Base-by-base conservation (phyloP, 495 filamentous ascomycete species). In the Cercophora samala region DNA sequence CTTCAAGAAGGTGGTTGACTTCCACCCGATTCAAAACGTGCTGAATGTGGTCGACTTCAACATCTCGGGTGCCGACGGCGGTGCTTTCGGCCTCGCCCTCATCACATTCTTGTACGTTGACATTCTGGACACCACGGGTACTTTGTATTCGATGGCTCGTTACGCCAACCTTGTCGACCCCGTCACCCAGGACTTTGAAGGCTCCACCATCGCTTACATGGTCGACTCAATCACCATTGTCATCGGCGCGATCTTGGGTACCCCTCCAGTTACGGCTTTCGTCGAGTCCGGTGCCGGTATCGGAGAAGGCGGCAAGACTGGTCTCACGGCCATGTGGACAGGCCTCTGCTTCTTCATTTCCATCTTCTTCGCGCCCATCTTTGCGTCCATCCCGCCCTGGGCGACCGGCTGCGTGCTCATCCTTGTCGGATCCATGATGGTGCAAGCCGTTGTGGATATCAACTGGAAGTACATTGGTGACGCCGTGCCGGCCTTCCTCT, bases 71-170 rank as follows among this genome's bases (percentile, higher is more conserved):
- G 37, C 37, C 5, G 76, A 83, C 61, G 89, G 89, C 4, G 79
- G 81, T 0, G 84, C 93, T 73, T 94, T 94, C 72, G 89, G 86
- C 23, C 75, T 93, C 32, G 91, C 91, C 0, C 85, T 93, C 58
- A 88, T 93, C 72, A 93, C 91, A 18, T 94, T 94, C 78, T 82
- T 93, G 62, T 93, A 94, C 71, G 91, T 93, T 66, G 91, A 94
- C 75, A 93, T 93, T 65, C 80, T 93, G 15, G 90, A 93, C 72
- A 85, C 83, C 62, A 93, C 90, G 0, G 90, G 89, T 60, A 93
- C 90, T 0, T 77, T 92, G 66, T 94, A 93, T 77, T 90, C 90
- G 19, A 93, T 94, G 91, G 91, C 91, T 21, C 87, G 86, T 29
- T 92, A 92, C 70, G 87, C 87, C 65, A 85, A 87, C 23, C 85